phyloP scores from a whole-genome alignment of 2,329 filamentous ascomycete species.

The Macroventuria anomochaeta region DNA sequence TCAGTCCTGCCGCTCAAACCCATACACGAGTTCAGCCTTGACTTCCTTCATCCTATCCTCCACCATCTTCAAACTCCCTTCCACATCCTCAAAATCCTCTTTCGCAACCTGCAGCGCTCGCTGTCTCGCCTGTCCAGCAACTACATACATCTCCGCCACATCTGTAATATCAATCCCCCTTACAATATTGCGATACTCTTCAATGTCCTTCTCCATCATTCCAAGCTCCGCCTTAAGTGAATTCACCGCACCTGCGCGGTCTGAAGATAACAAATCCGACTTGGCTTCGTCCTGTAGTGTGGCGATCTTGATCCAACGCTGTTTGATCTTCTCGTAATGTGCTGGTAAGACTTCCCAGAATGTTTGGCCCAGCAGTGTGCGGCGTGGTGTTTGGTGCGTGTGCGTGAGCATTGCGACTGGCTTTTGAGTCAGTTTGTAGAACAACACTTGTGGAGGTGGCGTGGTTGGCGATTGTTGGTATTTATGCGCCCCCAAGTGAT shows the following conservation, averaged over 20 bases:
- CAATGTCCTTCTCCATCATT: conserved; percentile 20
- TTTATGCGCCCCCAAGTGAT: not conserved
- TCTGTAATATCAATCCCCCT: conserved; percentile 17
- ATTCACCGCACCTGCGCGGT: conserved; percentile 5
- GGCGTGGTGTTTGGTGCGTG: not conserved
- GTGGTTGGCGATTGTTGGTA: not conserved
- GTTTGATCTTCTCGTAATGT: conserved; percentile 7
- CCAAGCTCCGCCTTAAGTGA: conserved; percentile 24
- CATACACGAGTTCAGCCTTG: conserved; percentile 14
- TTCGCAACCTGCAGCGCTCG: conserved; percentile 23
- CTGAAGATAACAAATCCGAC: not conserved
- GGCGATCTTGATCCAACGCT: conserved; percentile 4
- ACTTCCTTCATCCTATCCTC: conserved; percentile 11
- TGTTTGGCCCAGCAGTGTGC: conserved; percentile 2
- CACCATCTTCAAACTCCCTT: conserved; percentile 10
- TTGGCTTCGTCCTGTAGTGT: not conserved
- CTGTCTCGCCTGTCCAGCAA: conserved; percentile 13
- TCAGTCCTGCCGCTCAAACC: not conserved
- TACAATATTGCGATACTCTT: conserved; percentile 12
- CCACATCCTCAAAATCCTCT: conserved; percentile 21
- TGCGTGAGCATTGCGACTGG: not conserved
- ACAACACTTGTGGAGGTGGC: not conserved
- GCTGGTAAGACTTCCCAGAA: conserved; percentile 10
- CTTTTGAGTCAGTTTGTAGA: not conserved
- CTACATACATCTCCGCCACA: conserved; percentile 21